Conservation (phyloP, 192 early-diverging fungal species). For the Spizellomyces punctatus region DNA sequence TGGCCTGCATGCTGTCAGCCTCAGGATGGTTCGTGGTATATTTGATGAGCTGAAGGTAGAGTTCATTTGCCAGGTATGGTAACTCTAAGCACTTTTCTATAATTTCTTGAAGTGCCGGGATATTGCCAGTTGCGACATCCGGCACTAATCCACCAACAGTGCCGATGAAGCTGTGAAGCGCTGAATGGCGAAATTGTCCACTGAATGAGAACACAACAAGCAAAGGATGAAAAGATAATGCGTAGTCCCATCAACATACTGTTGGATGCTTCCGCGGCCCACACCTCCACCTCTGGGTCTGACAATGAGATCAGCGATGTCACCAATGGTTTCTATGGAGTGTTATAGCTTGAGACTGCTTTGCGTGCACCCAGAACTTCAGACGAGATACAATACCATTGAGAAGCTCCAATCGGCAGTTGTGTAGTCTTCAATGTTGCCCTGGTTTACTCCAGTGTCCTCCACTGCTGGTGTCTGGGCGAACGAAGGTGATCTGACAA, state of each 20-base stretch:
- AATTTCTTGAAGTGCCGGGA: slow-evolving; percentile 31
- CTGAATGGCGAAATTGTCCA: neutral
- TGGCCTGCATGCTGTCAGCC: slow-evolving; percentile 21
- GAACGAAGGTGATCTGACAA: no score
- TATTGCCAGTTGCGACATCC: slow-evolving; percentile 10
- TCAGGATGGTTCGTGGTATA: slow-evolving; percentile 44
- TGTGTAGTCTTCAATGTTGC: slow-evolving; percentile 17
- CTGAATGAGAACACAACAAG: no score
- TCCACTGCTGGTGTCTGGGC: neutral
- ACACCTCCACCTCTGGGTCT: slow-evolving; percentile 34
- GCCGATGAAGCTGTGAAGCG: slow-evolving; percentile 2
- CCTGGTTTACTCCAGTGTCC: slow-evolving; percentile 3
- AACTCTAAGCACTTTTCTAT: slow-evolving; percentile 38
- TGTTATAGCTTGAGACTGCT: neutral
- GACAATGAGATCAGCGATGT: slow-evolving; percentile 34
- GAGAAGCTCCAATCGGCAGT: slow-evolving; percentile 33
- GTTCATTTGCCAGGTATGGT: slow-evolving; percentile 40
- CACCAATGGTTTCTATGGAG: slow-evolving; percentile 21
- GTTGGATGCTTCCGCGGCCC: slow-evolving; percentile 35
- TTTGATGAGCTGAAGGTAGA: slow-evolving; percentile 53
- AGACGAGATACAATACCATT: neutral
- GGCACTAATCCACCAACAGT: slow-evolving; percentile 5
- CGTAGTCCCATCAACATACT: slow-evolving; percentile 6
- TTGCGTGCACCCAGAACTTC: neutral
- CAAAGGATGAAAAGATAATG: no score